Evolutionary conservation across 1,284 basidiomycete species (phyloP), one percentile per base, ranked within the genome.

Genomic region (Tilletia indica): DNA sequence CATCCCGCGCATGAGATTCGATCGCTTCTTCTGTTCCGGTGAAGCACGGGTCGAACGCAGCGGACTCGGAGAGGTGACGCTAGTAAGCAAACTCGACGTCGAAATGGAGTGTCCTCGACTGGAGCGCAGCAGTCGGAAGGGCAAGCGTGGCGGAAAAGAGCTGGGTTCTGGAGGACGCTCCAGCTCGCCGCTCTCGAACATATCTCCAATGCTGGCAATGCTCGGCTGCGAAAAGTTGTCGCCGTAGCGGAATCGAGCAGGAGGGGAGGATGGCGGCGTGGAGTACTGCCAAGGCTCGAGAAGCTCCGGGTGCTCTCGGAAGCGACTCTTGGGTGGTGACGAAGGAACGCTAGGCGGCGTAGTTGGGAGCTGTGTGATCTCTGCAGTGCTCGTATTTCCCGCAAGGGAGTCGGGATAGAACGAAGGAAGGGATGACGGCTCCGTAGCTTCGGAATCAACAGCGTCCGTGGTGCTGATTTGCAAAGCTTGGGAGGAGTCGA

Each of bases 201-300:
- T 6, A 39, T 39, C 9, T 11, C 34, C 19, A 9, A 39, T 11
- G 61, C 61, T 64, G 61, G 1, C 12, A 19, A 64, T 19, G 21
- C 61, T 64, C n/a, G 61, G 31, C 38, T 34, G 31, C 9, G 61
- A 64, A 34, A 38, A 21, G 34, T 38, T 64, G 61, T 64, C 36
- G 34, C 61, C 61, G 61, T 39, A 64, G 16, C 61, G 61, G 36
- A 64, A 42, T 38, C 36, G 61, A 19, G 31, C 34, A 11, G 31
- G 16, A 12, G 61, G 61, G 16, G 61, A 39, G 9, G 61, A 38
- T 45, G 42, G 42, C 6, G 61, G 61, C 34, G 12, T 21, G 19
- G 61, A 64, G 34, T 14, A 8, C n/a, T 12, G 8, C 6, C 4
- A 38, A 3, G 31, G 31, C 36, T 11, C 34, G 61, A n/a, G 36